phyloP scores from a whole-genome alignment of 1,284 basidiomycete species.

The Microbotryomycetes sp. region DNA sequence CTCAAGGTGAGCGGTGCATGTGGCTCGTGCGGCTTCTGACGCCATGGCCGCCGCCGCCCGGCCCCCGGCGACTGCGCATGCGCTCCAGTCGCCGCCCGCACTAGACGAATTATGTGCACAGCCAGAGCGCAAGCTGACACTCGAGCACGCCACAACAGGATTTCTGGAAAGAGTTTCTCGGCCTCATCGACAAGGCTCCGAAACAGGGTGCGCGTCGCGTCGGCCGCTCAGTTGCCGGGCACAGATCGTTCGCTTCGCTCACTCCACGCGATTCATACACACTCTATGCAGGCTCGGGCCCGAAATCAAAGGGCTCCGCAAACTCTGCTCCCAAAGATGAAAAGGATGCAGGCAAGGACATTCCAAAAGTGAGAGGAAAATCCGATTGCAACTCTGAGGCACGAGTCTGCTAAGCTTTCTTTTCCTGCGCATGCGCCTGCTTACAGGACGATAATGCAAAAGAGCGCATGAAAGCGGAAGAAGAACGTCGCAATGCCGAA shows the following conservation, averaged over 20 bases:
- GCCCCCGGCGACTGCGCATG: no score
- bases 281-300: slow-evolving; percentile 11
- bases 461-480: slow-evolving; percentile 37
- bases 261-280: background rate
- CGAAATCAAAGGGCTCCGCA: slow-evolving; percentile 6
- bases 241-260: background rate
- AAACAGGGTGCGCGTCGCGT: slow-evolving; percentile 1
- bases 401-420: no score
- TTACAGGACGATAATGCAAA: slow-evolving; percentile 32
- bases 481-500: slow-evolving; percentile 39
- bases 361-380: slow-evolving; percentile 38
- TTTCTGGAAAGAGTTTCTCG: slow-evolving; percentile 18
- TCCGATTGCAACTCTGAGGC: no score
- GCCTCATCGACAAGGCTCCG: slow-evolving; percentile 30
- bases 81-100: no score
- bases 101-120: no score
- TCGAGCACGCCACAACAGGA: background rate
- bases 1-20: slow-evolving; percentile 37
- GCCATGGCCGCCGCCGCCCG: no score
- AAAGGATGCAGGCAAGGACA: slow-evolving; percentile 29
- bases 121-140: background rate
- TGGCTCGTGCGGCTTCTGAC: no score
- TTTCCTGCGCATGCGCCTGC: no score
- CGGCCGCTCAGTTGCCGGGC: no score
- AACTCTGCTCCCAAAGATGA: slow-evolving; percentile 7